Conservation (phyloP, 2,329 filamentous ascomycete genomes). For the Aspergillus tubingensis region DNA sequence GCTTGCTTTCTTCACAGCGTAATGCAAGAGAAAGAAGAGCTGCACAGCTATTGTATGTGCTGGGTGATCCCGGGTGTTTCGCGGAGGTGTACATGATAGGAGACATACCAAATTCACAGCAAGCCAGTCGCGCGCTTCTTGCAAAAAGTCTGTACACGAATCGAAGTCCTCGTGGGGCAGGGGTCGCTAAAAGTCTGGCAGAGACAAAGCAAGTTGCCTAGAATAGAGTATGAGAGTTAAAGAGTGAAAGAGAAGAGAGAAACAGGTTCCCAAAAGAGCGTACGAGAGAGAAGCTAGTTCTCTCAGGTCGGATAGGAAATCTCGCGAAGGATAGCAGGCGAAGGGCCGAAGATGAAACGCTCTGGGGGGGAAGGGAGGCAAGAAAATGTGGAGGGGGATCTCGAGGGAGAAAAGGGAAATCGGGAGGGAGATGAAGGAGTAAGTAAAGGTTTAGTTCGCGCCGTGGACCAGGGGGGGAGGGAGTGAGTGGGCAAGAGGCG, state of each 20-base stretch:
- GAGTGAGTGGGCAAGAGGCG: slow-evolving; percentile 3
- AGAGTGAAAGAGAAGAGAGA: slow-evolving; percentile 25
- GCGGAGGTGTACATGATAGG: too few relatives aligned
- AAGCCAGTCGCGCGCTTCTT: slow-evolving; percentile 31
- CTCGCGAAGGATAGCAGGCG: slow-evolving; percentile 30
- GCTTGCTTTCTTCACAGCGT: too few relatives aligned
- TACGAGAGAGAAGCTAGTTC: slow-evolving; percentile 41
- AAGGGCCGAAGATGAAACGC: slow-evolving; percentile 21
- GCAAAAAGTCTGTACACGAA: slow-evolving; percentile 30
- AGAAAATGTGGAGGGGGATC: slow-evolving; percentile 23
- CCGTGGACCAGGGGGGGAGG: slow-evolving; percentile 9
- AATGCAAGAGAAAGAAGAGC: background rate
- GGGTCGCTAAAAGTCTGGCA: background rate
- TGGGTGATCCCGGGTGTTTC: background rate
- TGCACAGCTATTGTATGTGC: background rate
- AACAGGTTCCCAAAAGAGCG: slow-evolving; percentile 41
- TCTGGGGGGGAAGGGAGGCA: slow-evolving; percentile 23
- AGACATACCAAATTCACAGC: slow-evolving; percentile 29
- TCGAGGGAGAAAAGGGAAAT: slow-evolving; percentile 27
- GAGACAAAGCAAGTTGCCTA: background rate
- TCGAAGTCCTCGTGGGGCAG: slow-evolving; percentile 10
- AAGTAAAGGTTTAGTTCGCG: slow-evolving; percentile 11
- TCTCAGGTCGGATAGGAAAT: slow-evolving; percentile 45
- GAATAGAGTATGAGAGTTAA: slow-evolving; percentile 18
- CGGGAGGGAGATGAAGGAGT: slow-evolving; percentile 23